Evolutionary conservation across 2,329 filamentous ascomycete species (phyloP), one percentile per base, ranked within the genome.

Genomic region (Phoma sp.): DNA sequence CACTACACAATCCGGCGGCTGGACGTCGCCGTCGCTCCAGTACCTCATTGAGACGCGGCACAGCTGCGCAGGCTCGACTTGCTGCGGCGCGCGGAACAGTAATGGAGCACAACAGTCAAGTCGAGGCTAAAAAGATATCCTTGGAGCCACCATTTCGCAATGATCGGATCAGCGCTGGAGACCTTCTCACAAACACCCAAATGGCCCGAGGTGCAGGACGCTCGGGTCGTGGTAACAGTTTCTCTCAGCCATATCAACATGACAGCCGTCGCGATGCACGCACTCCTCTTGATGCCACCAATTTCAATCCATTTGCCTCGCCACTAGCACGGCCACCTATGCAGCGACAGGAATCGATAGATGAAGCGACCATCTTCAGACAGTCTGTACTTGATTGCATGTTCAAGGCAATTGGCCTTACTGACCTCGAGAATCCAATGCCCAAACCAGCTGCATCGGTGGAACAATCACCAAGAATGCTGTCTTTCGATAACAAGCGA

Each of bases 311-410:
- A 1, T 78, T 79, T 47, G 65, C 67, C 24, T 71, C 70, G 18
- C 67, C 60, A 33, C 64, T 62, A 42, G 62, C 49, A 42, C 71
- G 61, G 50, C 55, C 73, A 9, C 73, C 72, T 2, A 75, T 86
- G 39, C 89, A 91, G 65, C 85, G 89, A 4, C 87, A 93, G 61
- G 92, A 97, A 51, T 89, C 90, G 0, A 78, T 92, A 7, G 91
- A 96, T 61, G 95, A 98, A 70, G 93, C 97, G 66, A 86, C 88
- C 41, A 76, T 96, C 6, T 98, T 99, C 74, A 84, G 96, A 36
- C 88, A 91, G 54, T 96, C 92, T 0, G 91, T 99, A 13, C 78
- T 98, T 22, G 91, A 96, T 63, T 98, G 95, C 70, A 96, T 99
- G 78, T 93, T 96, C 76, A 97, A 93, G 70, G 89, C 92, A 0